Evolutionary conservation across 805 yeast genomes (phyloP).

Genomic region (Ogataea allantospora): DNA sequence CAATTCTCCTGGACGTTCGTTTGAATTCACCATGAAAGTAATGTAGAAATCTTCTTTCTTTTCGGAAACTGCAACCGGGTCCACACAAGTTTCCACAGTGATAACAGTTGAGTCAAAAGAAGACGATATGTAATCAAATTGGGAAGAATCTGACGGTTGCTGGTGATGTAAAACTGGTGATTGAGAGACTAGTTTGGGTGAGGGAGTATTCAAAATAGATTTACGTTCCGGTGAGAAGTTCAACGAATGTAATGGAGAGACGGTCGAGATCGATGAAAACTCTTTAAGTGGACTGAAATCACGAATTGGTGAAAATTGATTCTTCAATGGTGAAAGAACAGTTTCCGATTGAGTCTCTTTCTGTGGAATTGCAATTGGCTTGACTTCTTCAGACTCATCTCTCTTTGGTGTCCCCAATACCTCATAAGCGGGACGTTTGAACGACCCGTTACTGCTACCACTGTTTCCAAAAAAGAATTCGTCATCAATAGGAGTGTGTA

Average conservation of each 20-base stretch:
- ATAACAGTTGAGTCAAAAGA: slow-evolving; percentile 31
- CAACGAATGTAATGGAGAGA: slow-evolving; percentile 6
- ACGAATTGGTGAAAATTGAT: slow-evolving; percentile 11
- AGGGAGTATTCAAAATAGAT: slow-evolving; percentile 12
- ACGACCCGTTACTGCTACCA: slow-evolving; percentile 2
- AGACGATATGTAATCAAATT: slow-evolving; percentile 30
- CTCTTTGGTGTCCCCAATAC: slow-evolving; percentile 8
- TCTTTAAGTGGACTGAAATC: slow-evolving; percentile 11
- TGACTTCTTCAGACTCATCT: slow-evolving; percentile 3
- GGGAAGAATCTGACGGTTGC: slow-evolving; percentile 23
- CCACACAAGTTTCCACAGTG: slow-evolving; percentile 32
- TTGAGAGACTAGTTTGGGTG: slow-evolving; percentile 11
- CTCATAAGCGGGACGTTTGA: slow-evolving; percentile 16
- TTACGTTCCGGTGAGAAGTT: slow-evolving; percentile 7
- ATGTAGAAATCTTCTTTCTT: slow-evolving; percentile 58
- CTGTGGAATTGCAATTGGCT: not conserved
- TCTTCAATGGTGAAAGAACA: slow-evolving; percentile 2
- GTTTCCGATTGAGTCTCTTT: not conserved
- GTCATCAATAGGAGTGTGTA: slow-evolving; percentile 25
- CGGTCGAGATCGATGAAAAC: slow-evolving; percentile 5
- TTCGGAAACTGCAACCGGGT: slow-evolving; percentile 31
- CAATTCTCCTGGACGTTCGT: slow-evolving; percentile 56
- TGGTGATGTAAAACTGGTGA: slow-evolving; percentile 12
- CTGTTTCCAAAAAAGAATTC: slow-evolving; percentile 25
- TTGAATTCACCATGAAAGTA: slow-evolving; percentile 62